These are phyloP conservation scores for Silene vulgaris DNA, from an alignment of 179 eudicot genomes.

Conservation along the genomic window DNA sequence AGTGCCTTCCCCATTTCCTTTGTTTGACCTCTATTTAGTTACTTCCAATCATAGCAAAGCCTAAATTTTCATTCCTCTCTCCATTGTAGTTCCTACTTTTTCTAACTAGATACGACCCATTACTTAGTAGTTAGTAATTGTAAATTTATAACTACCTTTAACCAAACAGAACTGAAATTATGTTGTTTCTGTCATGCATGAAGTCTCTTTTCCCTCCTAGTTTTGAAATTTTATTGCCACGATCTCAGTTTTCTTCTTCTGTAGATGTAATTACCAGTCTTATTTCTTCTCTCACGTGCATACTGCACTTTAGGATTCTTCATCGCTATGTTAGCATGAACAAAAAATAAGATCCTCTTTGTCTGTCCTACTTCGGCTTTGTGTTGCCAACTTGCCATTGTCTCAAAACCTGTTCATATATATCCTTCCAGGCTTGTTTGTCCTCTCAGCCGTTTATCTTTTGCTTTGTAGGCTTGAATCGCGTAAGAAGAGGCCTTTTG, in stretches of 20 bases:
- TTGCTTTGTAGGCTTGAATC: constrained; percentile 67
- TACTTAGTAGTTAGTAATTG: no score
- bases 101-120: no score
- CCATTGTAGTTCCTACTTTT: no score
- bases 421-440: neutral
- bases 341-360: no score
- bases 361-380: neutral
- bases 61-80: neutral
- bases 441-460: constrained; percentile 10
- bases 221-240: neutral
- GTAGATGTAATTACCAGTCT: neutral
- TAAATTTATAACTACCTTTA: neutral
- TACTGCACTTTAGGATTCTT: no score
- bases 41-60: neutral
- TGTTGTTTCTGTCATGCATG: neutral
- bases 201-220: neutral
- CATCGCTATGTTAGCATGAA: no score
- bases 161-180: neutral
- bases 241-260: neutral
- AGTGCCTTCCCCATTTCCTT: no score
- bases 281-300: neutral
- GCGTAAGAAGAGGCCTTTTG: constrained; percentile 71
- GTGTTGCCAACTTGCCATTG: neutral
- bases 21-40: neutral
- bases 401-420: neutral